These are phyloP conservation scores for Cokeromyces recurvatus DNA, from an alignment of 371 early-diverging fungal genomes.

Conservation along the genomic window DNA sequence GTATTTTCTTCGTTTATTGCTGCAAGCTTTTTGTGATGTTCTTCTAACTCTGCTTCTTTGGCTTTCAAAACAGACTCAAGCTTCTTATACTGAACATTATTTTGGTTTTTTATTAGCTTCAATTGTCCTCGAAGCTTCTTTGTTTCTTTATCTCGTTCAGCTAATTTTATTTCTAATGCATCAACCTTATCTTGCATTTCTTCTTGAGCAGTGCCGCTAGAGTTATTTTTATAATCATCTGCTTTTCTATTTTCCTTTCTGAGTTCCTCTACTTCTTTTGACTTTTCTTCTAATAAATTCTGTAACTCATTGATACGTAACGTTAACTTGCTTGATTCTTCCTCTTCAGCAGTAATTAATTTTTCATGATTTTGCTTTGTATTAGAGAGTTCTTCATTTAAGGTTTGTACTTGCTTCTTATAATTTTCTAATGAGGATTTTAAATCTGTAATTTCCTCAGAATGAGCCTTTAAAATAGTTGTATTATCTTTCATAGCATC, in stretches of 20 bases:
- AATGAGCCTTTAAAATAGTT: not conserved
- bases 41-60: slow-evolving; percentile 3
- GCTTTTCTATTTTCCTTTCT: not conserved
- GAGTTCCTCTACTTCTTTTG: not conserved
- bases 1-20: not conserved
- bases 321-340: not conserved
- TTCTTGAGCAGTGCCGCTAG: not conserved
- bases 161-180: not conserved
- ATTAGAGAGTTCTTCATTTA: not conserved
- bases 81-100: slow-evolving; percentile 3
- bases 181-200: not conserved
- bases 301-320: slow-evolving; percentile 8
- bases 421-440: not conserved
- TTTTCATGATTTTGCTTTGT: not conserved
- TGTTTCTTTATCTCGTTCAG: slow-evolving; percentile 9
- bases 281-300: not conserved
- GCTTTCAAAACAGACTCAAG: slow-evolving; percentile 2
- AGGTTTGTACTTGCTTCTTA: not conserved
- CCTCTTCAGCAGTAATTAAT: not conserved
- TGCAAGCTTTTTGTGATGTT: not conserved
- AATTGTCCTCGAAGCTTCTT: slow-evolving; percentile 21
- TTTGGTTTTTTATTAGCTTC: slow-evolving; percentile 13
- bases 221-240: not conserved
- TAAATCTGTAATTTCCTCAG: not conserved
- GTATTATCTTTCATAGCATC: not conserved